These are phyloP conservation scores for Aspergillus pseudotamarii DNA, from an alignment of 2,329 filamentous ascomycete genomes.

Conservation along the genomic window DNA sequence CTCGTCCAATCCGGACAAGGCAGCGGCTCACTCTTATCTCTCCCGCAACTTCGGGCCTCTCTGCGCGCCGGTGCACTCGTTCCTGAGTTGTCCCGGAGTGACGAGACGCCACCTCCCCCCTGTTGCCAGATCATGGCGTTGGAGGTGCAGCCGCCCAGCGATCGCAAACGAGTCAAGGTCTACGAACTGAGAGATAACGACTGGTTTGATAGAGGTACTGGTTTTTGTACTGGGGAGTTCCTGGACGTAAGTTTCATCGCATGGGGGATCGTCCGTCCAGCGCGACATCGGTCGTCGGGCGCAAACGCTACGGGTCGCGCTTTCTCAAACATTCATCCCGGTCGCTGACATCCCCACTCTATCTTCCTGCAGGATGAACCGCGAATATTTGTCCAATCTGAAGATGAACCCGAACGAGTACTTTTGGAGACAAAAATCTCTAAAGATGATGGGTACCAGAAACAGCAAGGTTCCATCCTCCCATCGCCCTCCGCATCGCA, in stretches of 20 bases:
- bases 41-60: conserved; percentile 27
- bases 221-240: conserved; percentile 83
- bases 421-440: conserved; percentile 87
- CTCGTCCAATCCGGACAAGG: conserved; percentile 17
- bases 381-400: conserved; percentile 86
- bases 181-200: conserved; percentile 98
- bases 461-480: conserved; percentile 77
- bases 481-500: conserved; percentile 29
- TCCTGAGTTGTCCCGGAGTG: conserved; percentile 41
- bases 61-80: conserved; percentile 38
- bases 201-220: conserved; percentile 97
- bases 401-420: conserved; percentile 82
- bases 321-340: conserved; percentile 3
- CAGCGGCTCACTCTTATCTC: conserved; percentile 17
- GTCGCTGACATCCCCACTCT: conserved; percentile 17
- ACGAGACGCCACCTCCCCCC: conserved; percentile 38
- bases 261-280: conserved; percentile 17
- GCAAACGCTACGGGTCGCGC: conserved; percentile 24
- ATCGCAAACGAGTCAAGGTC: conserved; percentile 81
- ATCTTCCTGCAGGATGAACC: conserved; percentile 68
- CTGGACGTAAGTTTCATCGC: conserved; percentile 62
- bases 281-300: conserved; percentile 21
- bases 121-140: conserved; percentile 49
- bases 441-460: conserved; percentile 95
- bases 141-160: conserved; percentile 51